Evolutionary conservation across 768 basidiomycete species (phyloP), one percentile per base, ranked within the genome.

Genomic region (Tulasnella calospora): DNA sequence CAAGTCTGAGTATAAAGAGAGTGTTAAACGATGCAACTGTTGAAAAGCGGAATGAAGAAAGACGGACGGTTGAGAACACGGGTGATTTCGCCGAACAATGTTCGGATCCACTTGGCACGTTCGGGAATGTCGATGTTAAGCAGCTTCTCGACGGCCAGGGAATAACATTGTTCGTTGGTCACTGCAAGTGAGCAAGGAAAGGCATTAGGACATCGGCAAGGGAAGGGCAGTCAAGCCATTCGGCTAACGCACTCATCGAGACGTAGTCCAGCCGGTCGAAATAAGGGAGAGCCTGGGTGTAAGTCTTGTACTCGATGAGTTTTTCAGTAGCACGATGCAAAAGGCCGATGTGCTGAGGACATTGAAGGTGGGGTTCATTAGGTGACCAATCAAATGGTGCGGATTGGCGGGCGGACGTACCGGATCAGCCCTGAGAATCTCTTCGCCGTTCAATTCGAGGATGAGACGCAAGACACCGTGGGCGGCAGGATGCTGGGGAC

Each of bases 261-360:
- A 99, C 97, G 82, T 99, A 99, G 87, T 99, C 98, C 79, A 99
- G 88, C 82, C 98, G 95, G 84, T 99, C 98, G 83, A 99, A 99
- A 86, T 99, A 99, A 0, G 98, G 98, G 27, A 99, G 86, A 0
- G 98, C 98, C 86, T 99, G 98, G 7, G 91, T 94, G 83, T 99
- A 99, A 0, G 92, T 98, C 87, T 99, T 99, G 89, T 96, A 97
- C 85, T 99, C 98, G 80, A 99, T 99, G 74, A 99, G 89, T 85
- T 99, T 99, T 85, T 99, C 98, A 27, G 97, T 99, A 30, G 97
- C 98, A 81, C 98, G 91, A 85, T 99, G 98, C 71, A 99, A 89
- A 35, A 99, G 88, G 77, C 98, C 98, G 82, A 99, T 92, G 82
- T 99, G 98, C 92, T 94, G 73, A 36, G 30, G 76, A 78, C 77